A percentile compares a stretch with the other conserved stretches of the same genome.
phyloP scores from a whole-genome alignment of 2,329 filamentous ascomycete genomes.

The Aureobasidium mangrovei region DNA sequence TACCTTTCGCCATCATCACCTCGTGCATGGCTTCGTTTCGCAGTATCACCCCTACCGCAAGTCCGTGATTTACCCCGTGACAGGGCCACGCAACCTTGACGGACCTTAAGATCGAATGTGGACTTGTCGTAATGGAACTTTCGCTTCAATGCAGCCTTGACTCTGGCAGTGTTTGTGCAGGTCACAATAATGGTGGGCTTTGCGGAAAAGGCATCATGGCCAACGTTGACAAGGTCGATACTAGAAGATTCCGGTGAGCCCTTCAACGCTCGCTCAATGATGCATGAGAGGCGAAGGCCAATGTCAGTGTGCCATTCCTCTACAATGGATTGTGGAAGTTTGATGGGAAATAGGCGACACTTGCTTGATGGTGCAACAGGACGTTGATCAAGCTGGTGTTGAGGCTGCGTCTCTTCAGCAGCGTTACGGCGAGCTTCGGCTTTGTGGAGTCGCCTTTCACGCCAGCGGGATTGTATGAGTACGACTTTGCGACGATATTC shows the following conservation, averaged over 20 bases:
- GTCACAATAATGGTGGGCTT: conserved; percentile 68
- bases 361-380: conserved; percentile 5
- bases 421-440: not conserved
- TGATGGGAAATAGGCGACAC: conserved; percentile 25
- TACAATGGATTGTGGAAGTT: conserved; percentile 53
- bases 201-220: conserved; percentile 56
- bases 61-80: conserved; percentile 16
- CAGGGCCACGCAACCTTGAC: conserved; percentile 43
- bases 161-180: conserved; percentile 65
- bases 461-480: conserved; percentile 27
- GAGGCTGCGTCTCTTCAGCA: not conserved
- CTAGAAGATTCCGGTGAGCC: conserved; percentile 69
- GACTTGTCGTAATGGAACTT: conserved; percentile 60
- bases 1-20: conserved; percentile 16
- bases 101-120: conserved; percentile 61
- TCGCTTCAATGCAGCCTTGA: conserved; percentile 61
- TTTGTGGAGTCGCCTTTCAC: conserved; percentile 18
- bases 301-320: conserved; percentile 64
- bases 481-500: conserved; percentile 28
- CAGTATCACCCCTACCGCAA: conserved; percentile 4
- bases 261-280: conserved; percentile 61
- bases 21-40: conserved; percentile 24
- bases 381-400: not conserved
- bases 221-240: conserved; percentile 67
- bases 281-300: conserved; percentile 64